Evolutionary conservation across 2,329 filamentous ascomycete species (phyloP), one percentile per base, ranked within the genome.

Genomic region (Chrysoporthe puriensis): DNA sequence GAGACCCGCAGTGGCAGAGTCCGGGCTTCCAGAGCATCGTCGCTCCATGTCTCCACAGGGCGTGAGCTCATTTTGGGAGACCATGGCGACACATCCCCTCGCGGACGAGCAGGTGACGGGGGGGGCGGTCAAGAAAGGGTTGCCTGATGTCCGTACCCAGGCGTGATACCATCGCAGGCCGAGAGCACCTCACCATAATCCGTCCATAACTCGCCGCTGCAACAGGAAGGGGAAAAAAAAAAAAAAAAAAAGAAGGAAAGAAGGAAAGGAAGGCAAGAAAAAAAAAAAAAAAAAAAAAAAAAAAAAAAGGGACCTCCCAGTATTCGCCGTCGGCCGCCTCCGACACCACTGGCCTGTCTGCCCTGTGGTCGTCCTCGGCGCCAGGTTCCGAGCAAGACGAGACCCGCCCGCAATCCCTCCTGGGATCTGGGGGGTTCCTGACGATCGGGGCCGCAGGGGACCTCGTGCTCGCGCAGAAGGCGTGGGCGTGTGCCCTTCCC

Each of bases 371-470:
- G 54, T 4, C 16, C 32, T 32, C 54, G 54, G 42, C 66, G 43
- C 50, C 43, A 42, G 65, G 11, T 52, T 46, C 60, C 65, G 62
- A 48, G 14, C 4, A n/a, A 26, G 40, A 64, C 21, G 8, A 7
- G 16, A 13, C 43, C 48, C 16, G 4, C 9, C 11, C 3, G 7
- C 11, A 36, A 26, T 54, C 5, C 54, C 34, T 11, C 14, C 16
- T 40, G 16, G 34, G 40, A n/a, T 40, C 54, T 40, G 14, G 54
- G 26, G 44, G 34, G 63, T 62, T 44, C 59, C 63, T 63, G 59
- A 48, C 63, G 63, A 69, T 69, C 67, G 63, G 59, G 64, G 59
- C 60, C 63, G 63, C 59, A 66, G 62, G 67, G 63, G 63, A 63
- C 54, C 48, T 63, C 67, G 63, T 63, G 59, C 48, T 63, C 67